These are phyloP conservation scores for Aspergillus ustus DNA, from an alignment of 2,329 filamentous ascomycete genomes.

Conservation along the genomic window DNA sequence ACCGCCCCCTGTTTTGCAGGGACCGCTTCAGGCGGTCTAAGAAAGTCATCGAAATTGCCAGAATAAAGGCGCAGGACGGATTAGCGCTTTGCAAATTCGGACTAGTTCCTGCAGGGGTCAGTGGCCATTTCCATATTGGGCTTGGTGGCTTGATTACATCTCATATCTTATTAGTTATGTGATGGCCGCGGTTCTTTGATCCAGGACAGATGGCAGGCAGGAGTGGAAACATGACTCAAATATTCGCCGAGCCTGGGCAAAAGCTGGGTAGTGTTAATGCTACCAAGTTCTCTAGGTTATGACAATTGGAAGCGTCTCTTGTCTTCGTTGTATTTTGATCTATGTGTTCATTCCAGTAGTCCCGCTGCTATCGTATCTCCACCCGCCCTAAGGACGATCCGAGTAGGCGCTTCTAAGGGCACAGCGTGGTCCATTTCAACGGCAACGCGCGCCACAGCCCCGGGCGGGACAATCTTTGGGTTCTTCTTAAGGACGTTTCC, in stretches of 20 bases:
- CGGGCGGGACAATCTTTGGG: constrained; percentile 81
- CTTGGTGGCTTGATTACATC: constrained; percentile 3
- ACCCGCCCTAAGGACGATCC: constrained; percentile 78
- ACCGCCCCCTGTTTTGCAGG: constrained; percentile 32
- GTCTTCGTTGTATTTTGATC: neutral
- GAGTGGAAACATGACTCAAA: constrained; percentile 5
- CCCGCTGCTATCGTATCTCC: constrained; percentile 89
- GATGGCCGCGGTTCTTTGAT: neutral
- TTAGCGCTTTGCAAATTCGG: neutral
- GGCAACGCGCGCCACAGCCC: constrained; percentile 73
- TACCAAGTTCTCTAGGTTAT: neutral
- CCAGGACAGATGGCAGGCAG: constrained; percentile 10
- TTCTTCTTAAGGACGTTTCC: constrained; percentile 80
- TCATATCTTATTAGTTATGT: too few species aligned
- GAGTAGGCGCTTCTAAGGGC: constrained; percentile 77
- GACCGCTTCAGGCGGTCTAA: constrained; percentile 12
- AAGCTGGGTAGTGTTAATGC: neutral
- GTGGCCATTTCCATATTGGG: neutral
- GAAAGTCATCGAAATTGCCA: constrained; percentile 37
- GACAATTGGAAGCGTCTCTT: neutral
- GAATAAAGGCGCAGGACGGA: constrained; percentile 22
- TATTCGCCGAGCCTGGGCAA: neutral
- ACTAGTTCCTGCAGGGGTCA: constrained; percentile 14
- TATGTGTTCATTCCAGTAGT: constrained; percentile 64
- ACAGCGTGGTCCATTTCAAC: constrained; percentile 75